phyloP scores from a whole-genome alignment of 192 early-diverging fungal species.

The Linnemannia schmuckeri region DNA sequence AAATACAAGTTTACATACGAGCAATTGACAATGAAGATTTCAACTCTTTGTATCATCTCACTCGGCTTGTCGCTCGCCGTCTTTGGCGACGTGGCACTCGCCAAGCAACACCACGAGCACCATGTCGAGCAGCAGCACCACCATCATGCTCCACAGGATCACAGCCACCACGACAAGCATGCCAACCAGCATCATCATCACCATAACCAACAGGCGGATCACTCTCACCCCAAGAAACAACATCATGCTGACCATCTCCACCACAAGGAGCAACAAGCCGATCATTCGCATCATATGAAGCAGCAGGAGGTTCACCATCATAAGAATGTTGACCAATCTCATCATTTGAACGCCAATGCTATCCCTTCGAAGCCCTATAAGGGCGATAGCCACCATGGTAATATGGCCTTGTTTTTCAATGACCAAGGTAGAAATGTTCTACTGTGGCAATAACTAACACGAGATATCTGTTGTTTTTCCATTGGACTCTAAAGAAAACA shows the following conservation, averaged over 20 bases:
- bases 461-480: background rate
- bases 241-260: constrained; percentile 3
- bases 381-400: background rate
- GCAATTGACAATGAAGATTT: constrained; percentile 23
- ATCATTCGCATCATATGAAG: background rate
- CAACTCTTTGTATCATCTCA: constrained; percentile 30
- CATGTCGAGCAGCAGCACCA: background rate
- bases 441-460: background rate
- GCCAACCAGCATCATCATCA: background rate
- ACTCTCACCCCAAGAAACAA: background rate
- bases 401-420: background rate
- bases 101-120: background rate
- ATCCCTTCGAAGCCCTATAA: background rate
- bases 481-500: background rate
- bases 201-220: background rate
- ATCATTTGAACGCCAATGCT: background rate
- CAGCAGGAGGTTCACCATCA: background rate
- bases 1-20: background rate
- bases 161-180: constrained; percentile 3
- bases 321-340: background rate
- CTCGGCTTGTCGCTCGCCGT: constrained; percentile 26
- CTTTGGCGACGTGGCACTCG: constrained; percentile 13
- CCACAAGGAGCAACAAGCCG: background rate
- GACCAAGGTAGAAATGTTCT: background rate
- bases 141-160: background rate